Evolutionary conservation across 352 stramenopile genomes (phyloP).

Genomic region (Thraustotheca clavata): DNA sequence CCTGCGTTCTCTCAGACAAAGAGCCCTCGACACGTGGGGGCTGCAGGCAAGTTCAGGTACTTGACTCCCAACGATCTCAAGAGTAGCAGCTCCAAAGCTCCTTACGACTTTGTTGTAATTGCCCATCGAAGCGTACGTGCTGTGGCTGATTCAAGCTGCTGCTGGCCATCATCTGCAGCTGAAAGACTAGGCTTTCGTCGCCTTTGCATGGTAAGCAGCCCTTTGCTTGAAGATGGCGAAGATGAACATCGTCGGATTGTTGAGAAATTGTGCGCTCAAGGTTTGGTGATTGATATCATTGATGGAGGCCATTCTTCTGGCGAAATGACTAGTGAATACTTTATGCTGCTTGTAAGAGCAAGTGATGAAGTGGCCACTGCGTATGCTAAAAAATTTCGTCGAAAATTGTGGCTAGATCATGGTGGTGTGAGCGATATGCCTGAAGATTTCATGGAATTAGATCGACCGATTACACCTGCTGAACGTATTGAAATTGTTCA

Average conservation of each 20-base stretch:
- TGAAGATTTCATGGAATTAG: conserved; percentile 48
- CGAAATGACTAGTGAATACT: conserved; percentile 72
- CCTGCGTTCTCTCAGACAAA: neutral
- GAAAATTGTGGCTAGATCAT: conserved; percentile 62
- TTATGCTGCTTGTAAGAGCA: conserved; percentile 64
- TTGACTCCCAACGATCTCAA: conserved; percentile 76
- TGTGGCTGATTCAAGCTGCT: neutral
- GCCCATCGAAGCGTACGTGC: conserved; percentile 52
- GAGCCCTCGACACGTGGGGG: conserved; percentile 18
- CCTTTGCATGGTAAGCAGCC: conserved; percentile 47
- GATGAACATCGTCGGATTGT: conserved; percentile 76
- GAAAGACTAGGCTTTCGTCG: conserved; percentile 52
- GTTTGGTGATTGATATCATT: conserved; percentile 73
- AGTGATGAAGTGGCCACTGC: conserved; percentile 48
- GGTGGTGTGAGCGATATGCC: conserved; percentile 71
- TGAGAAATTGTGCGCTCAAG: conserved; percentile 60
- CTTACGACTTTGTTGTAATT: conserved; percentile 78
- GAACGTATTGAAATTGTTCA: conserved; percentile 81
- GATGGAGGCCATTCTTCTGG: conserved; percentile 70
- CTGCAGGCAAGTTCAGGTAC: conserved; percentile 57
- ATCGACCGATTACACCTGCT: conserved; percentile 54
- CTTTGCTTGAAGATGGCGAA: conserved; percentile 51
- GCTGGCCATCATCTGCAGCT: conserved; percentile 10
- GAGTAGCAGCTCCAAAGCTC: conserved; percentile 34
- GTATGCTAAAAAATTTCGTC: conserved; percentile 55